Evolutionary conservation across 2,329 filamentous ascomycete species (phyloP).

Genomic region (Hypoxylon rubiginosum): DNA sequence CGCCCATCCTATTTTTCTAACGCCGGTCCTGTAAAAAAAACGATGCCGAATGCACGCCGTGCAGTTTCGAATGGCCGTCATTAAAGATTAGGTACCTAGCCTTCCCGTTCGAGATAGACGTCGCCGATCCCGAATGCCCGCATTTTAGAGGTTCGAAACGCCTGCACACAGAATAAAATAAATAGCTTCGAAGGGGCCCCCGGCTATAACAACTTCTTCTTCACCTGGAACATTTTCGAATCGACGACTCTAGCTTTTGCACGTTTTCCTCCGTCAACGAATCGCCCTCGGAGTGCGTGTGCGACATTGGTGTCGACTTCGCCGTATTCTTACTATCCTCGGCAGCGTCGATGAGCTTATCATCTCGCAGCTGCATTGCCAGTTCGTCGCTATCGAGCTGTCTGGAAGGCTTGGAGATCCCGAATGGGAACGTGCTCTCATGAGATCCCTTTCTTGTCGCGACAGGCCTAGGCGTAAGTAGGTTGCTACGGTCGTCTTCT

Average conservation of each 20-base stretch:
- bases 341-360: slow-evolving; percentile 62
- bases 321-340: slow-evolving; percentile 52
- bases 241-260: slow-evolving; percentile 56
- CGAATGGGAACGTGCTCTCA: slow-evolving; percentile 59
- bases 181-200: background rate
- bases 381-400: slow-evolving; percentile 55
- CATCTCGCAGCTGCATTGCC: slow-evolving; percentile 60
- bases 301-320: slow-evolving; percentile 25
- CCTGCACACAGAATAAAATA: background rate
- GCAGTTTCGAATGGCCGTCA: background rate
- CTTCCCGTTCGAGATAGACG: background rate
- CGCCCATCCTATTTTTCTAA: slow-evolving; percentile 6
- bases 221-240: slow-evolving; percentile 20
- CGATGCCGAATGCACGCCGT: background rate
- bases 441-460: slow-evolving; percentile 53
- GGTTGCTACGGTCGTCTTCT: slow-evolving; percentile 37
- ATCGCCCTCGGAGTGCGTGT: slow-evolving; percentile 56
- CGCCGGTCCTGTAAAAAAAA: slow-evolving; percentile 1
- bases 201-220: background rate
- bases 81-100: background rate
- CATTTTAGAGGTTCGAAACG: background rate
- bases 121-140: background rate
- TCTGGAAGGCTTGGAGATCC: slow-evolving; percentile 48
- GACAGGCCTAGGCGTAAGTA: slow-evolving; percentile 59
- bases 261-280: slow-evolving; percentile 68